Conservation (phyloP, 805 yeast species). For the Saccharomyces paradoxus region DNA sequence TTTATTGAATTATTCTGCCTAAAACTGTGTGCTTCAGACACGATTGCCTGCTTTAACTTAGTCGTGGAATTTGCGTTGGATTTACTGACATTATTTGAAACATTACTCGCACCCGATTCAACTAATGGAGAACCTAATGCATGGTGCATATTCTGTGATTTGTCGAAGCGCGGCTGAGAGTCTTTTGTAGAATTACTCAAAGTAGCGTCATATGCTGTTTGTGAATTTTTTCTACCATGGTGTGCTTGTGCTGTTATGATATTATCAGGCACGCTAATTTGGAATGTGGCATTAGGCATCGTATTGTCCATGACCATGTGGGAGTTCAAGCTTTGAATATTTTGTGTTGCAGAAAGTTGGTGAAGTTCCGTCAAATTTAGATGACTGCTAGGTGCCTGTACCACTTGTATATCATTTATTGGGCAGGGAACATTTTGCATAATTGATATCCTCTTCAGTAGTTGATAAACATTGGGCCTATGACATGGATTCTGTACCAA, state of each 20-base stretch:
- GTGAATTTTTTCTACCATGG: not conserved
- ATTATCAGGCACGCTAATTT: not conserved
- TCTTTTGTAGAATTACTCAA: not conserved
- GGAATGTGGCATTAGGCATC: not conserved
- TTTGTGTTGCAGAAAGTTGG: not conserved
- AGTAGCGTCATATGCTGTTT: not conserved
- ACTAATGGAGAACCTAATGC: not conserved
- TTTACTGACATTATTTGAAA: not conserved
- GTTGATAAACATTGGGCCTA: conserved; percentile 67
- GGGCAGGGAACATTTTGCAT: conserved; percentile 47
- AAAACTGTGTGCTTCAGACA: not conserved
- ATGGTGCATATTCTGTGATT: no score
- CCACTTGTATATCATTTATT: conserved; percentile 15
- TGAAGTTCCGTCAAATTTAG: not conserved
- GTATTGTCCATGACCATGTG: not conserved
- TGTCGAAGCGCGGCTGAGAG: not conserved
- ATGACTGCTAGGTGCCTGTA: conserved; percentile 1
- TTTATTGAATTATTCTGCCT: not conserved
- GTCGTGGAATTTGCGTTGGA: not conserved
- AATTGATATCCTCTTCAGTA: conserved; percentile 57
- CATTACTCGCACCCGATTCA: not conserved
- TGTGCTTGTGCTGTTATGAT: not conserved
- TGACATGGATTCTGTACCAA: conserved; percentile 58
- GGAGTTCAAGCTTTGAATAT: not conserved
- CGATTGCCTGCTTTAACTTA: not conserved